Conservation (phyloP, 129 eudicot species). For the Escallonia herrerae region DNA sequence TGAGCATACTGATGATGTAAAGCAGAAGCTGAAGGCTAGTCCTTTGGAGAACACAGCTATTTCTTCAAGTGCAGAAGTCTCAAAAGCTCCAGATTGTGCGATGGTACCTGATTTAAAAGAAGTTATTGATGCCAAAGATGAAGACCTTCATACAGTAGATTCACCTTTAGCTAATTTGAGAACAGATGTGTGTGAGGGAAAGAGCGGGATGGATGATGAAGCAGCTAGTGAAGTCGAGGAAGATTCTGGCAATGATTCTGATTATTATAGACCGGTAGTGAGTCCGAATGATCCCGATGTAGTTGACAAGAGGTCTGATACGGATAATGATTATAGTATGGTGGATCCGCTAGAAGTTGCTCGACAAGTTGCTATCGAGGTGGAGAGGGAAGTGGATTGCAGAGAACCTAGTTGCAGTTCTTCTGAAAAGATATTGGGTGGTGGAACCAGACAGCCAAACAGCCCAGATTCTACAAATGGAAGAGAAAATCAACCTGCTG, state of each 20-base stretch:
- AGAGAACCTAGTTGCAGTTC: constrained; percentile 65
- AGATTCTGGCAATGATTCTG: constrained; percentile 28
- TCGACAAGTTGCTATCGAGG: constrained; percentile 72
- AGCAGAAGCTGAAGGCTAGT: constrained; percentile 26
- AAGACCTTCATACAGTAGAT: neutral
- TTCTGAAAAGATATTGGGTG: constrained; percentile 38
- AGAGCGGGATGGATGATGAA: constrained; percentile 20
- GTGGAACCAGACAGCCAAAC: constrained; percentile 15
- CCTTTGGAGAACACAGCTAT: constrained; percentile 13
- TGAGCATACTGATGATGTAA: constrained; percentile 16
- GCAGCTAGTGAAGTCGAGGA: constrained; percentile 21
- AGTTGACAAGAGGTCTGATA: constrained; percentile 36
- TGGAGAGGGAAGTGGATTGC: constrained; percentile 61
- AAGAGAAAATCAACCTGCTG: constrained; percentile 16
- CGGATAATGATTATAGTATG: constrained; percentile 49
- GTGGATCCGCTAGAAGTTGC: constrained; percentile 77
- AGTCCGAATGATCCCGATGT: constrained; percentile 22
- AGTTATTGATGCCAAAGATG: constrained; percentile 13
- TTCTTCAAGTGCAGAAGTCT: constrained; percentile 21
- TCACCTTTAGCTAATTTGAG: constrained; percentile 7
- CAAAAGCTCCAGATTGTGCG: constrained; percentile 21
- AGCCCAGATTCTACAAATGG: constrained; percentile 38
- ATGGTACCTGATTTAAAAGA: constrained; percentile 11
- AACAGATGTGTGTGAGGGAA: constrained; percentile 13
- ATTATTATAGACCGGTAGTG: constrained; percentile 17